phyloP scores from a whole-genome alignment of 2,329 filamentous ascomycete species.

The Taxawa tesnikishii region DNA sequence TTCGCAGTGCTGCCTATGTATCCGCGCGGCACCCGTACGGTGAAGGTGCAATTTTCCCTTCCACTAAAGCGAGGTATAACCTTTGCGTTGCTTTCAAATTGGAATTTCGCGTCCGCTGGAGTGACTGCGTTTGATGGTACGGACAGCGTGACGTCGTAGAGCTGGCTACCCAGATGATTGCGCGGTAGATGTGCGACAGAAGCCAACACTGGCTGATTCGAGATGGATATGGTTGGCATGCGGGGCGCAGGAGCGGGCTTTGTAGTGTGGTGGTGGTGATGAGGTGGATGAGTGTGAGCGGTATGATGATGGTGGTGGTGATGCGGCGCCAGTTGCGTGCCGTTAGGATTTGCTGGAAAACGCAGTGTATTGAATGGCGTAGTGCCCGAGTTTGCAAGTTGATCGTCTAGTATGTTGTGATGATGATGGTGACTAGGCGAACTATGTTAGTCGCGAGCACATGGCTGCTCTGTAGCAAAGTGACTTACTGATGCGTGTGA shows the following conservation, averaged over 20 bases:
- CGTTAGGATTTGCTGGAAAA: slow-evolving; percentile 18
- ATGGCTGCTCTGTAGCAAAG: background rate
- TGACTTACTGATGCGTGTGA: slow-evolving; percentile 8
- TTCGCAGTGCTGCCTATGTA: slow-evolving; percentile 44
- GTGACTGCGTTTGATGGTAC: slow-evolving; percentile 25
- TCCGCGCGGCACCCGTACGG: slow-evolving; percentile 70
- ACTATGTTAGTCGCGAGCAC: no score
- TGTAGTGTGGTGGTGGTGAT: slow-evolving; percentile 24
- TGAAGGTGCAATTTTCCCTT: slow-evolving; percentile 82
- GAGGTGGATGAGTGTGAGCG: slow-evolving; percentile 21
- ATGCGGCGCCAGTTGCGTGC: slow-evolving; percentile 21
- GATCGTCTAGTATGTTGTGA: slow-evolving; percentile 14
- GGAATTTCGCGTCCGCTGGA: slow-evolving; percentile 38
- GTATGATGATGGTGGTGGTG: slow-evolving; percentile 28
- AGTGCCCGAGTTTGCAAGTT: slow-evolving; percentile 8
- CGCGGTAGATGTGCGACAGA: slow-evolving; percentile 59
- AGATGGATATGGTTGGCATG: slow-evolving; percentile 54
- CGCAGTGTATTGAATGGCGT: slow-evolving; percentile 19
- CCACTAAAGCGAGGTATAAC: slow-evolving; percentile 65
- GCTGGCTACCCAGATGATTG: slow-evolving; percentile 69
- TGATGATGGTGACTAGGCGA: slow-evolving; percentile 20
- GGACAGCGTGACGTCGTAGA: slow-evolving; percentile 61
- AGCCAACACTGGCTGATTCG: slow-evolving; percentile 58
- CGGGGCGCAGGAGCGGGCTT: slow-evolving; percentile 28
- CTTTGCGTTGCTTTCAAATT: slow-evolving; percentile 49